These are phyloP conservation scores for Geotrichum candidum DNA, from an alignment of 1,139 yeast species.

Conservation along the genomic window DNA sequence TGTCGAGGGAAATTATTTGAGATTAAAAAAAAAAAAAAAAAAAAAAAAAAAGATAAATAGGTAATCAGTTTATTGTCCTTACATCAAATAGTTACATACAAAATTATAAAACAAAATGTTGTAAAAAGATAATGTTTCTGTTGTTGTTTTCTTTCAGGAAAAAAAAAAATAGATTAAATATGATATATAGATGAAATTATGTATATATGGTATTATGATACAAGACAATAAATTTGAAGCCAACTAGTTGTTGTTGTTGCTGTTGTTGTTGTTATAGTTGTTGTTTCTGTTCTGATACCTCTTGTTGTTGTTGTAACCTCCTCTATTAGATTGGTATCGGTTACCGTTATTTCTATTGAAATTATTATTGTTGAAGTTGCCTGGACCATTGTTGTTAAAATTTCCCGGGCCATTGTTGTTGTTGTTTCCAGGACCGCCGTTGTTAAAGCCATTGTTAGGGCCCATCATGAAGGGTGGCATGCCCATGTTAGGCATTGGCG, in stretches of 20 bases:
- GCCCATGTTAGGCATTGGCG: conserved; percentile 21
- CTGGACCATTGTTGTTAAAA: not conserved
- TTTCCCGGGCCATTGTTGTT: not conserved
- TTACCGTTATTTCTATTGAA: conserved; percentile 5
- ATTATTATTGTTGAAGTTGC: conserved; percentile 8
- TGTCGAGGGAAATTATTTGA: no score
- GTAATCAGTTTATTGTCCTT: no score
- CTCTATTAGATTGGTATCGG: not conserved
- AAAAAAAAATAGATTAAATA: no score
- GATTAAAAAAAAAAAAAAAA: no score
- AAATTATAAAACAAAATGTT: no score
- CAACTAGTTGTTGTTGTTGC: not conserved
- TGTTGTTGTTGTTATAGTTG: not conserved
- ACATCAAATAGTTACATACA: no score
- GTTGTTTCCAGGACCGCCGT: not conserved
- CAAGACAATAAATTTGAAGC: not conserved
- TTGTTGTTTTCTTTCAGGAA: no score
- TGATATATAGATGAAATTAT: no score
- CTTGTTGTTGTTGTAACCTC: not conserved
- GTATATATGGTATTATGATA: not conserved
- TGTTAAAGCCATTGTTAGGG: conserved; percentile 1
- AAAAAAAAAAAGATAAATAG: no score
- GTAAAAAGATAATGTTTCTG: no score
- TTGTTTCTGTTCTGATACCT: conserved; percentile 5
- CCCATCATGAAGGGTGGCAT: conserved; percentile 14